Evolutionary conservation across 2,329 filamentous ascomycete species (phyloP), one percentile per base, ranked within the genome.

Genomic region (Neofusicoccum cordaticola): DNA sequence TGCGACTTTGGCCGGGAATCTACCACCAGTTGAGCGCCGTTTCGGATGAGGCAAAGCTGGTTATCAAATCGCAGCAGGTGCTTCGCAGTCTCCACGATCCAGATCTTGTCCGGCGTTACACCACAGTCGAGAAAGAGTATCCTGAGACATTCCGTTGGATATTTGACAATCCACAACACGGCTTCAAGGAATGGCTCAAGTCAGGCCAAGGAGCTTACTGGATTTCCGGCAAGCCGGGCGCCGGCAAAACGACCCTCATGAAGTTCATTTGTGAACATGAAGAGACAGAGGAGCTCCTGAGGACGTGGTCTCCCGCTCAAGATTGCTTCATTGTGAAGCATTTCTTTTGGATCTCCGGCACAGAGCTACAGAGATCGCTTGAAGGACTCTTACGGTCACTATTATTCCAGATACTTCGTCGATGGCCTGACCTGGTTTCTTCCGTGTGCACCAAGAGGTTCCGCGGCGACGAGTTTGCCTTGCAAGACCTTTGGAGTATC

Each of bases 211-310:
- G 57, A 5, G 50, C 48, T 4, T 62, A 62, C 13, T 62, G 78
- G 75, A 75, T 82, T 13, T 74, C 73, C 22, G 81, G 81, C 1
- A 83, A 81, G 52, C 75, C 80, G 0, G 81, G 80, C 0, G 79
- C 79, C 12, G 81, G 81, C 7, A 83, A 83, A 64, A 82, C 80
- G 0, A 82, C 79, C 0, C 64, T 83, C n/a, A 80, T 83, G 77
- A 62, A 62, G 35, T 52, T 34, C 34, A n/a, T 62, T 3, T 15
- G 17, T 27, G 35, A 42, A 8, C 34, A 75, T 22, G 15, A 67
- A 1, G 66, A 66, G 1, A 75, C 76, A 1, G 64, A 51, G 6
- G 39, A 71, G 2, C 66, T 67, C 22, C 70, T 83, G 0, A 37
- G 70, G 3, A 35, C 64, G 0, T 83, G 80, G 81, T 73, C 78